phyloP scores from a whole-genome alignment of 1,284 basidiomycete species.

The Apiotrichum veenhuisii region DNA sequence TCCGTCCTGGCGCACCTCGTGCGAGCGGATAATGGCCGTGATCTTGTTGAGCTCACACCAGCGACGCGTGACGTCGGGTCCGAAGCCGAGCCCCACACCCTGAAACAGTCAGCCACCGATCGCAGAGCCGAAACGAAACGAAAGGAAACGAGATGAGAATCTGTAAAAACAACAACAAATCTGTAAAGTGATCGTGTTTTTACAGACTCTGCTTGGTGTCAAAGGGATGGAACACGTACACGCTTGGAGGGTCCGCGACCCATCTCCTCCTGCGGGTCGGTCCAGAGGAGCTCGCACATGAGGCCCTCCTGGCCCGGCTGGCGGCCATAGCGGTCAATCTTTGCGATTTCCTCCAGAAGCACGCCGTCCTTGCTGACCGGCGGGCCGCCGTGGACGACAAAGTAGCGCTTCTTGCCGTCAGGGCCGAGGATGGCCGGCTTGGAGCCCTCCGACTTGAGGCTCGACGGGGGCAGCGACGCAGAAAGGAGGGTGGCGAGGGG shows the following conservation, averaged over 20 bases:
- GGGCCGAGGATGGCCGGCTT: slow-evolving; percentile 67
- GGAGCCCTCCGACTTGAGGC: slow-evolving; percentile 46
- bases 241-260: slow-evolving; percentile 97
- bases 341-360: slow-evolving; percentile 84
- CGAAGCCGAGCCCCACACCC: slow-evolving; percentile 95
- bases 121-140: not conserved
- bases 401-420: slow-evolving; percentile 81
- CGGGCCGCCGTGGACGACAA: slow-evolving; percentile 87
- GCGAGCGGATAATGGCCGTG: slow-evolving; percentile 86
- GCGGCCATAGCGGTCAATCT: slow-evolving; percentile 77
- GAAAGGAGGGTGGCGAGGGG: slow-evolving; percentile 84
- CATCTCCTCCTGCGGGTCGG: slow-evolving; percentile 83
- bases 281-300: slow-evolving; percentile 90
- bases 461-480: slow-evolving; percentile 62
- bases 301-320: slow-evolving; percentile 94
- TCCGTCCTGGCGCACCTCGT: slow-evolving; percentile 86
- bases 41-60: slow-evolving; percentile 88
- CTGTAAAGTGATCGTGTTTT: not conserved
- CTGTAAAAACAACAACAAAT: not conserved
- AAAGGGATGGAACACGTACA: slow-evolving; percentile 53
- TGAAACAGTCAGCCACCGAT: slow-evolving; percentile 35
- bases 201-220: not conserved
- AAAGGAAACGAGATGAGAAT: not conserved
- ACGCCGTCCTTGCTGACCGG: slow-evolving; percentile 93
- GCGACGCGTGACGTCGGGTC: slow-evolving; percentile 80